Evolutionary conservation across 768 basidiomycete species (phyloP).

Genomic region (Lenzites betulinus): DNA sequence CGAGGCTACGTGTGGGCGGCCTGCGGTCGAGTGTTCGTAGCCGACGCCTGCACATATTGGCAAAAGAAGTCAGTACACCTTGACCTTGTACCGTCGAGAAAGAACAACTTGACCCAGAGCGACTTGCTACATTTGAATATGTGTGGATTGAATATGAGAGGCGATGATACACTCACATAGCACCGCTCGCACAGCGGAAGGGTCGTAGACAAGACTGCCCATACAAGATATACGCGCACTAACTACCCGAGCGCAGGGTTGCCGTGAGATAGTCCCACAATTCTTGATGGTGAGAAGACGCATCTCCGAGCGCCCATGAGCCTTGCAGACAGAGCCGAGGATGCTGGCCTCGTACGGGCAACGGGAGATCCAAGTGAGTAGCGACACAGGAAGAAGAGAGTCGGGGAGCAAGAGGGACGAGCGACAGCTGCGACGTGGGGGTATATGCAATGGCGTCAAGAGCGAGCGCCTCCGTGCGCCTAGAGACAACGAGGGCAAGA

Average conservation of each 20-base stretch:
- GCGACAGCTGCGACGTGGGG: not conserved
- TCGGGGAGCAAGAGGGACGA: not conserved
- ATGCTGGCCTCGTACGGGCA: not conserved
- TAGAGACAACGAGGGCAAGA: slow-evolving; percentile 15
- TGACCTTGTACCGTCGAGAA: no score
- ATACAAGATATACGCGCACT: not conserved
- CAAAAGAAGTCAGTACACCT: no score
- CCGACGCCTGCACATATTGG: no score
- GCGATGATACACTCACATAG: no score
- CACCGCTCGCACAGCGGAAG: no score
- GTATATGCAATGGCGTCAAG: slow-evolving; percentile 18
- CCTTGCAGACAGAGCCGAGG: no score
- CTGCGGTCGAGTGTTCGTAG: not conserved
- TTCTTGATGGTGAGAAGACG: not conserved
- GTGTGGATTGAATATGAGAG: no score
- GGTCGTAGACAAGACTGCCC: no score
- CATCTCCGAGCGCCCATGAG: not conserved
- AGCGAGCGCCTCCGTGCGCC: slow-evolving; percentile 7
- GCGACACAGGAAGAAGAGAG: not conserved
- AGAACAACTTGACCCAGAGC: no score
- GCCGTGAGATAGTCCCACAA: not conserved
- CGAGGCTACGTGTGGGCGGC: not conserved
- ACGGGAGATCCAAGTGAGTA: not conserved
- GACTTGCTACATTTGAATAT: no score
- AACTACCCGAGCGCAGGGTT: not conserved